Evolutionary conservation across 2,329 filamentous ascomycete species (phyloP).

Genomic region (Oidium heveae): DNA sequence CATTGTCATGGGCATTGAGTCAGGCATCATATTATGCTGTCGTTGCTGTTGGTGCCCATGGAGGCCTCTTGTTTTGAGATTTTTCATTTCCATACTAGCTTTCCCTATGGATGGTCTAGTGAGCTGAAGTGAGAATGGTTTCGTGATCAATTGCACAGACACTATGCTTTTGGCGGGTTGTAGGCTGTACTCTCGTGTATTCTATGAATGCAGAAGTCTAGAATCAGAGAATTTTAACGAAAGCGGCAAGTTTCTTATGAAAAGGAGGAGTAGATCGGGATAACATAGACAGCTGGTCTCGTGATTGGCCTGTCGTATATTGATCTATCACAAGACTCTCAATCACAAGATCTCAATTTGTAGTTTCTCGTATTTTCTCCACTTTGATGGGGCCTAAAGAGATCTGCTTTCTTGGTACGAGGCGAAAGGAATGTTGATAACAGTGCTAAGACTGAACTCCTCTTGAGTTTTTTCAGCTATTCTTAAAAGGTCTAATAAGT

Average conservation of each 20-base stretch:
- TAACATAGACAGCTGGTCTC: background rate
- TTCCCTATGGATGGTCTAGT: background rate
- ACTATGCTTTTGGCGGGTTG: background rate
- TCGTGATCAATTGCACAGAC: background rate
- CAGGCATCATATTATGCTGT: background rate
- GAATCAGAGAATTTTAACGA: background rate
- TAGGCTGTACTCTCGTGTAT: background rate
- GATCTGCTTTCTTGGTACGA: too few species aligned
- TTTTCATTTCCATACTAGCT: background rate
- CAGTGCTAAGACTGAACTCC: too few species aligned
- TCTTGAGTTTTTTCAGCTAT: too few species aligned
- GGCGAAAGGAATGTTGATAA: too few species aligned
- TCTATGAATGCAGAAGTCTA: background rate
- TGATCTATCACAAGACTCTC: background rate
- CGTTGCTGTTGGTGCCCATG: background rate
- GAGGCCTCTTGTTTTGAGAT: background rate
- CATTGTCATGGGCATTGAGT: background rate
- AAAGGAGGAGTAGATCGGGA: background rate
- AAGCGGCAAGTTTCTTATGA: background rate
- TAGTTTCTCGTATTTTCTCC: background rate
- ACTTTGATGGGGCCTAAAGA: background rate
- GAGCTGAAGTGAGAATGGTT: background rate
- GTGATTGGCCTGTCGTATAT: background rate
- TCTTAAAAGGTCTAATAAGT: too few species aligned
- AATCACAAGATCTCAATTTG: background rate